Base-by-base conservation (phyloP, 2,329 filamentous ascomycete species). In the Scopulariopsis brevicaulis region DNA sequence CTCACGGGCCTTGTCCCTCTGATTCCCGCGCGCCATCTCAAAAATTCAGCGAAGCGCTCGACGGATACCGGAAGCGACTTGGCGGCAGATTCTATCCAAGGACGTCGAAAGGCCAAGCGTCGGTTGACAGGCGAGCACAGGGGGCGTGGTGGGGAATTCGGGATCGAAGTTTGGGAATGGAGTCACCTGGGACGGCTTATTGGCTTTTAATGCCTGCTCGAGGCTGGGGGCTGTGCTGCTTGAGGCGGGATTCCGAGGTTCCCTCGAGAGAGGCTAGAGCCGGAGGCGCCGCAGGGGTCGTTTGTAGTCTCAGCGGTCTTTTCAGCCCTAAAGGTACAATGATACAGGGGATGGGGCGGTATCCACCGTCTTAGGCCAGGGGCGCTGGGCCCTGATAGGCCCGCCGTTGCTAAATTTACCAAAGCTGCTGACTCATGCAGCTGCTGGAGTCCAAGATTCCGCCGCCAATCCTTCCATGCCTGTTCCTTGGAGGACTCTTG, bases 1-100 rank as follows among this genome's bases (percentile, higher is more conserved):
- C 76, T 93, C 89, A 62, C 93, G 88, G 67, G 89, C 87, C 78
- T 93, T 91, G 63, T 97, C 92, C 68, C 93, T 88, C 80, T 97
- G 93, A 74, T 97, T 97, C 65, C 93, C 93, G 73, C 93, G 90
- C 65, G 93, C 86, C 93, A 97, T 97, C 46, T 35, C 28, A 32
- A 32, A 32, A 32, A 4, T 32, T 32, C 28, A 32, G 8, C 28
- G 32, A 10, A 32, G 7, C 12, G 51, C 20, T 53, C 20, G 15
- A 43, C 14, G 20, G 20, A 54, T 15, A 24, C 7, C n/a, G 2
- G 20, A 22, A 34, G 20, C 24, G 20, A 53, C 28, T 53, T 53
- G 50, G 50, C 50, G 22, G 50, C n/a, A n/a, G 32, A 22, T 50
- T 46, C 24, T 48, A 20, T 50, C n/a, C 46, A 24, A 50, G 46